phyloP scores from a whole-genome alignment of 1,284 basidiomycete species.

The Ceratobasidium sp. region DNA sequence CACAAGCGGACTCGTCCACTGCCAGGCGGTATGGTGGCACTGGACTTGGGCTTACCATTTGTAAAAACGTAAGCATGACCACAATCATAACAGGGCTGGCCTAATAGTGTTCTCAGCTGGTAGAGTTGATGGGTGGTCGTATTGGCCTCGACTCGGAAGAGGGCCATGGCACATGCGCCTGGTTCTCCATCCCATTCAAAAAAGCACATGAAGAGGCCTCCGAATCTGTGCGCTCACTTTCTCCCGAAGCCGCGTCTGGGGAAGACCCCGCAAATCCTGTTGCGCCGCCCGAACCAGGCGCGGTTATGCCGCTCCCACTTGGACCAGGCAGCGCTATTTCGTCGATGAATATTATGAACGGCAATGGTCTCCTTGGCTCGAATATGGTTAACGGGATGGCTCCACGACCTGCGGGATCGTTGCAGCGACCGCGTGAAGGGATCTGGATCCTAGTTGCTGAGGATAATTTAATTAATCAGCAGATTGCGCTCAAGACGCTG shows the following conservation, averaged over 20 bases:
- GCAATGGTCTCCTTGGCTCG: constrained; percentile 28
- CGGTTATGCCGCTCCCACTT: neutral
- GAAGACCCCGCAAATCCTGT: neutral
- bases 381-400: constrained; percentile 34
- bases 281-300: neutral
- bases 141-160: constrained; percentile 43
- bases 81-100: neutral
- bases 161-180: constrained; percentile 36
- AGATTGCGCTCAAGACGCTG: constrained; percentile 41
- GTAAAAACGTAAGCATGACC: constrained; percentile 28
- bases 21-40: constrained; percentile 42
- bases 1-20: constrained; percentile 41
- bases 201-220: constrained; percentile 11
- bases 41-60: constrained; percentile 33
- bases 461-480: constrained; percentile 38
- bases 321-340: neutral
- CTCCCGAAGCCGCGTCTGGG: constrained; percentile 7
- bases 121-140: constrained; percentile 39
- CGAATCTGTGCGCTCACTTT: neutral
- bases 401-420: constrained; percentile 21
- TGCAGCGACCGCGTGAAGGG: constrained; percentile 36
- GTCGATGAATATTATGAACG: constrained; percentile 7
- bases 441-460: constrained; percentile 42
- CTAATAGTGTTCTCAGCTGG: constrained; percentile 11
- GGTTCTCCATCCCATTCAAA: constrained; percentile 37